Conservation (phyloP, 805 yeast species). For the Wickerhamiella alocasiicola region DNA sequence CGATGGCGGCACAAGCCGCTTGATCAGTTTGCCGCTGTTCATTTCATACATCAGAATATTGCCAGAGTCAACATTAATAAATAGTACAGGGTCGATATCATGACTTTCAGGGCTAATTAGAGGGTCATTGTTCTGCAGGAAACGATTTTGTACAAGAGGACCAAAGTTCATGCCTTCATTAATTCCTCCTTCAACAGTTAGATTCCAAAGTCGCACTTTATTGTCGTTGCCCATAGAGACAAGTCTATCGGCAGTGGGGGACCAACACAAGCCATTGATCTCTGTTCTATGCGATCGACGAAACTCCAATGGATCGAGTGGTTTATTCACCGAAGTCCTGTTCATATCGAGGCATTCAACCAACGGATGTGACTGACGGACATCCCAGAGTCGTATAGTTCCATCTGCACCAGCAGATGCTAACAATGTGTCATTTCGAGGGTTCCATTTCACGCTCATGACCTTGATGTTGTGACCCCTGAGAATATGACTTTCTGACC, state of each 20-base stretch:
- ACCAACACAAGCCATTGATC: slow-evolving; percentile 73
- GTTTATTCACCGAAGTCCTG: slow-evolving; percentile 29
- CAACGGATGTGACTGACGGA: slow-evolving; percentile 54
- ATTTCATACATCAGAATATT: slow-evolving; percentile 49
- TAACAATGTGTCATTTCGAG: slow-evolving; percentile 43
- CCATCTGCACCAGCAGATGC: slow-evolving; percentile 81
- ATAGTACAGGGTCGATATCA: slow-evolving; percentile 42
- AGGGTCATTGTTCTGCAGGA: slow-evolving; percentile 44
- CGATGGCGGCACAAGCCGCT: slow-evolving; percentile 34
- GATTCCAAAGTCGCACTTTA: slow-evolving; percentile 66
- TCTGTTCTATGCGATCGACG: slow-evolving; percentile 62
- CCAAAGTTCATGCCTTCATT: slow-evolving; percentile 66
- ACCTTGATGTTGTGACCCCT: slow-evolving; percentile 48
- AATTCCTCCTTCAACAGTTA: slow-evolving; percentile 37
- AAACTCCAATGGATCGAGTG: slow-evolving; percentile 23
- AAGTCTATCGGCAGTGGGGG: slow-evolving; percentile 47
- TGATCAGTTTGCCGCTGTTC: slow-evolving; percentile 49
- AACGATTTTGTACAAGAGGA: slow-evolving; percentile 57
- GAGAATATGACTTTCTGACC: slow-evolving; percentile 61
- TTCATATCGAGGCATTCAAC: slow-evolving; percentile 50
- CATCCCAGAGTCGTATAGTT: slow-evolving; percentile 73
- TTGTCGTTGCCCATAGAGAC: slow-evolving; percentile 71
- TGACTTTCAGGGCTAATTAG: slow-evolving; percentile 41
- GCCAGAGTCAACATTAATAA: slow-evolving; percentile 68
- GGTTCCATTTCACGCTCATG: slow-evolving; percentile 62